A percentile compares a stretch with the other conserved stretches of the same genome.
Evolutionary conservation across 2,329 filamentous ascomycete genomes (phyloP).

Genomic region (Elsinoe australis): DNA sequence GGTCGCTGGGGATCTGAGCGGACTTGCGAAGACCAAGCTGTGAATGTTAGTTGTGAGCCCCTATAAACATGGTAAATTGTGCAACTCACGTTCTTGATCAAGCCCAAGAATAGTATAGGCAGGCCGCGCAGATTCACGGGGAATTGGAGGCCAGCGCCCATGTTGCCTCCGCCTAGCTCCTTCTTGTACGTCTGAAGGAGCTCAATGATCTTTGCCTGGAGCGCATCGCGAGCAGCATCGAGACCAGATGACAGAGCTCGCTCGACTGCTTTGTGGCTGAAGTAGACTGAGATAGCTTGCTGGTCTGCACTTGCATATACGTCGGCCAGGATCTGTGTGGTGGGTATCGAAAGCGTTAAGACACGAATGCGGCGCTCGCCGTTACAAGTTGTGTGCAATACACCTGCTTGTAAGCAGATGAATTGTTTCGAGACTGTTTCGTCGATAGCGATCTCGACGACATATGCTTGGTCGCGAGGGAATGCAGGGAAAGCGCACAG

Average conservation of each 20-base stretch:
- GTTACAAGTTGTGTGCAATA: conserved; percentile 95
- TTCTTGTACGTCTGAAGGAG: conserved; percentile 93
- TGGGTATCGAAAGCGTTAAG: conserved; percentile 85
- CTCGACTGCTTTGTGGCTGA: conserved; percentile 96
- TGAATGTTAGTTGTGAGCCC: conserved; percentile 22
- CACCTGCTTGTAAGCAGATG: conserved; percentile 86
- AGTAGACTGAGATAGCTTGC: conserved; percentile 85
- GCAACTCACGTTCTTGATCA: conserved; percentile 84
- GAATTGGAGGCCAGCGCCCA: conserved; percentile 90
- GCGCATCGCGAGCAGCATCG: conserved; percentile 80
- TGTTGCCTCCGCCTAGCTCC: conserved; percentile 89
- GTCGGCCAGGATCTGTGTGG: conserved; percentile 81
- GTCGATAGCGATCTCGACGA: conserved; percentile 96
- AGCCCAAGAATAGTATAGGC: conserved; percentile 80
- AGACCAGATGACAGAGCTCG: conserved; percentile 75
- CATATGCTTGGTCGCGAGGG: conserved; percentile 92
- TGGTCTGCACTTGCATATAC: conserved; percentile 94
- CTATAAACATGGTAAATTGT: neutral
- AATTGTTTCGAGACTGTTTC: conserved; percentile 87
- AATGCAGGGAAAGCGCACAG: conserved; percentile 97
- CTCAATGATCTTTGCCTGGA: conserved; percentile 87
- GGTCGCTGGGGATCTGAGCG: conserved; percentile 85
- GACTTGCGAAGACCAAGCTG: conserved; percentile 77
- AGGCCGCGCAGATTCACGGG: conserved; percentile 84
- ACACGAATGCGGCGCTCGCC: conserved; percentile 93